phyloP scores from a whole-genome alignment of 495 filamentous ascomycete species.

The Penicillium lagena region DNA sequence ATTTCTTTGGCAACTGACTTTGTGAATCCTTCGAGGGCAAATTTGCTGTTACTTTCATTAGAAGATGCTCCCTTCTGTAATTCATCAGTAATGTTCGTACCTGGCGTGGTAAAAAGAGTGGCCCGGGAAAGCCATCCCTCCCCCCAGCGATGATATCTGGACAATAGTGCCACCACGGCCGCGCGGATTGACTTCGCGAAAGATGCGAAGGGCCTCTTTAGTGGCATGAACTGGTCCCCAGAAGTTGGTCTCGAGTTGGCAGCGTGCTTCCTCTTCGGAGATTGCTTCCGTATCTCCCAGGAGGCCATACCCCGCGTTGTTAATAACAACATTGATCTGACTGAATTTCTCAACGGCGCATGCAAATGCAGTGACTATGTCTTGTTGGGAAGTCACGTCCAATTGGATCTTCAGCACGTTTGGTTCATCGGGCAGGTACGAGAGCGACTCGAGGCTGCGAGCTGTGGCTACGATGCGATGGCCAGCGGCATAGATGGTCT shows the following conservation, averaged over 20 bases:
- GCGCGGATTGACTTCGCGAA: conserved; percentile 26
- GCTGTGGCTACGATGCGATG: conserved; percentile 46
- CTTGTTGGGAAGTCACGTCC: background rate
- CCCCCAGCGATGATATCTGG: conserved; percentile 49
- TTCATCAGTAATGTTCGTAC: conserved; percentile 1
- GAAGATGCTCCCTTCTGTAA: background rate
- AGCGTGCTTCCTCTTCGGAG: conserved; percentile 27
- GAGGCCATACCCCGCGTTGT: conserved; percentile 30
- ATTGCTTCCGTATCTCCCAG: conserved; percentile 41
- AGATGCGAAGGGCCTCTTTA: conserved; percentile 34
- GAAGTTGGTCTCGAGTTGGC: conserved; percentile 47
- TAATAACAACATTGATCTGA: conserved; percentile 22
- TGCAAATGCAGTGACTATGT: conserved; percentile 24
- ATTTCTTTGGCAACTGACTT: conserved; percentile 46
- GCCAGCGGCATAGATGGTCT: conserved; percentile 24
- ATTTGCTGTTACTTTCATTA: conserved; percentile 29
- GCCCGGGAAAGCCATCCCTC: conserved; percentile 36
- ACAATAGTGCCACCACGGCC: conserved; percentile 44
- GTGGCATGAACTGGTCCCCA: conserved; percentile 45
- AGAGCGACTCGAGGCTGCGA: conserved; percentile 25
- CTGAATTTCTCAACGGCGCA: conserved; percentile 19
- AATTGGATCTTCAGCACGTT: conserved; percentile 32
- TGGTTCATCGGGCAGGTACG: conserved; percentile 25
- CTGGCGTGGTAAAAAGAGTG: conserved; percentile 48
- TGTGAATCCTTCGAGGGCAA: conserved; percentile 51